A percentile compares a stretch with the other conserved stretches of the same genome.
phyloP scores from a whole-genome alignment of 306 rosid genomes.

The Abrus pulchellus region DNA sequence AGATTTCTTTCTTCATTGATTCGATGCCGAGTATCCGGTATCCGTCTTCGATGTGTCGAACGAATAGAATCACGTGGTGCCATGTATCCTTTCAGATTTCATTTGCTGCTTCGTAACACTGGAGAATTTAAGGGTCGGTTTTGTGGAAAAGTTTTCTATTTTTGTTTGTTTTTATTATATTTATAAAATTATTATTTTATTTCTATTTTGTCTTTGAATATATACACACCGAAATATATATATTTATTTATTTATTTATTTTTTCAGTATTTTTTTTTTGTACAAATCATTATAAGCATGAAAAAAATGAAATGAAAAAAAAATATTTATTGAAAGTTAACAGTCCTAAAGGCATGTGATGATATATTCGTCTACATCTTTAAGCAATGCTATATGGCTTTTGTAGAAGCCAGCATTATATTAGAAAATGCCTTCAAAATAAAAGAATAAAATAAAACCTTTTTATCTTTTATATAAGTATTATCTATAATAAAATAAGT shows the following conservation, averaged over 20 bases:
- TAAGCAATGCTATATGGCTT: background rate
- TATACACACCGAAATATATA: too few relatives aligned
- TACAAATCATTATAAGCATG: too few relatives aligned
- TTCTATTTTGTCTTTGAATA: too few relatives aligned
- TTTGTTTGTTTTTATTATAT: too few relatives aligned
- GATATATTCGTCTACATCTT: background rate
- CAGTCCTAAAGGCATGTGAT: background rate
- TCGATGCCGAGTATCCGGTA: background rate
- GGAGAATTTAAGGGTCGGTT: background rate
- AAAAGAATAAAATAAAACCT: background rate
- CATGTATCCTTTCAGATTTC: background rate
- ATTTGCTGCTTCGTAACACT: background rate
- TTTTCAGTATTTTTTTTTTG: too few relatives aligned
- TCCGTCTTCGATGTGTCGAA: conserved; percentile 8
- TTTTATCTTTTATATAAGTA: background rate
- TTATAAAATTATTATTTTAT: too few relatives aligned
- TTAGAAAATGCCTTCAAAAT: background rate
- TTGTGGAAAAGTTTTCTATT: too few relatives aligned
- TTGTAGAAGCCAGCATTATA: background rate
- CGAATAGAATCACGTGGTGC: conserved; percentile 3
- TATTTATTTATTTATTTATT: too few relatives aligned
- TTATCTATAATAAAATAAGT: background rate
- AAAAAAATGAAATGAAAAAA: too few relatives aligned
- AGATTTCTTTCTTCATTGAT: conserved; percentile 13
- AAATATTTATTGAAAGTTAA: too few relatives aligned